phyloP scores from a whole-genome alignment of 345 rosid genomes.

The Clausena lansium region DNA sequence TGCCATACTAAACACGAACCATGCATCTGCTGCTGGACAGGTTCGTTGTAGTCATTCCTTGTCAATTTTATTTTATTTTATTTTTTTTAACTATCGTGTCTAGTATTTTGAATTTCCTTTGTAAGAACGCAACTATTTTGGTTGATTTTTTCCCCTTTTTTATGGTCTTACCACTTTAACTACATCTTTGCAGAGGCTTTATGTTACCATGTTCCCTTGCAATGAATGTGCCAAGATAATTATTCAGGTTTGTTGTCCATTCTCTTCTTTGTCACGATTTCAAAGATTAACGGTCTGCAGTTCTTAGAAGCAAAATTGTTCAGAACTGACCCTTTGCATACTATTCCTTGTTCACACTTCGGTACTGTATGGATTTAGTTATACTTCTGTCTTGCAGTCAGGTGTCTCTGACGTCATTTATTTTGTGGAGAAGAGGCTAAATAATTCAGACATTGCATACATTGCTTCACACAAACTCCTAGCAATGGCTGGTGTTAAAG shows the following conservation, averaged over 20 bases:
- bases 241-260: conserved; percentile 62
- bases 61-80: neutral
- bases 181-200: conserved; percentile 70
- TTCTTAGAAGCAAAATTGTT: neutral
- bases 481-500: conserved; percentile 81
- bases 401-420: conserved; percentile 83
- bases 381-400: conserved; percentile 50
- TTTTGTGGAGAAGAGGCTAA: conserved; percentile 69
- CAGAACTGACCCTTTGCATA: neutral
- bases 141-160: neutral
- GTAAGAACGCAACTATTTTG: neutral
- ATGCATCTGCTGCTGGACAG: conserved; percentile 90
- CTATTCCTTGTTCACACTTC: neutral
- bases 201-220: conserved; percentile 98
- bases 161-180: conserved; percentile 9
- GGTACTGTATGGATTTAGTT: neutral
- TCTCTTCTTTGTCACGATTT: conserved; percentile 9
- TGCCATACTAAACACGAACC: conserved; percentile 92
- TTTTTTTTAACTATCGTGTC: neutral
- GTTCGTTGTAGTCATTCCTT: conserved; percentile 28
- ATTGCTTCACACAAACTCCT: conserved; percentile 82
- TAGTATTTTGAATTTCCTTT: neutral
- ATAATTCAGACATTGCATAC: conserved; percentile 47
- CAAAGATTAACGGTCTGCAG: neutral
- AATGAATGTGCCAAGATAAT: conserved; percentile 98